Conservation (phyloP, 2,329 filamentous ascomycete species). For the Bretziella fagacearum region DNA sequence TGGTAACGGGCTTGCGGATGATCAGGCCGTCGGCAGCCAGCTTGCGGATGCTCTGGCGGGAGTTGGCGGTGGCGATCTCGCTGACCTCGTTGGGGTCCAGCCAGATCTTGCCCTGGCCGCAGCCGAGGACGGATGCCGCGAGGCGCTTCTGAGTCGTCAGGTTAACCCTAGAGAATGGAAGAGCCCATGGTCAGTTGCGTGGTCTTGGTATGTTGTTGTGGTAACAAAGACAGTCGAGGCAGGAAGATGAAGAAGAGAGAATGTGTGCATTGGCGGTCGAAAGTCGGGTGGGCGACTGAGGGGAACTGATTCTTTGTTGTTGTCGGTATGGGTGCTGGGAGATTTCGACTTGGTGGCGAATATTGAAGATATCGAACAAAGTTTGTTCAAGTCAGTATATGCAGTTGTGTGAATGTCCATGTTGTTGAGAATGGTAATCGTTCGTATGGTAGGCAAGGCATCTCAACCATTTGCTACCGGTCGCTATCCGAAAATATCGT, state of each 20-base stretch:
- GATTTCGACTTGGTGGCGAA: too few relatives aligned
- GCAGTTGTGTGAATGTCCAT: too few relatives aligned
- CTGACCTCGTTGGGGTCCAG: slow-evolving; percentile 98
- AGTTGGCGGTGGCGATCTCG: slow-evolving; percentile 99
- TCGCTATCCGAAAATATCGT: too few relatives aligned
- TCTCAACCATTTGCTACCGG: too few relatives aligned
- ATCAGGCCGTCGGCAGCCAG: slow-evolving; percentile 99
- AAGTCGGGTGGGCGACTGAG: too few relatives aligned
- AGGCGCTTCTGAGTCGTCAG: slow-evolving; percentile 99
- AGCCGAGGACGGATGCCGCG: slow-evolving; percentile 94
- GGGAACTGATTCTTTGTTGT: too few relatives aligned
- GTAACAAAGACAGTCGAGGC: neutral
- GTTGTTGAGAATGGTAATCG: neutral
- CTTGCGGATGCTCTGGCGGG: slow-evolving; percentile 98
- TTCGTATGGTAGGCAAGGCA: neutral
- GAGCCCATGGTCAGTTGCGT: slow-evolving; percentile 13
- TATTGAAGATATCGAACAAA: too few relatives aligned
- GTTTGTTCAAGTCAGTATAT: too few relatives aligned
- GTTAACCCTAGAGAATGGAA: slow-evolving; percentile 60
- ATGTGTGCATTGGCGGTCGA: neutral
- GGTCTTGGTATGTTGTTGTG: neutral
- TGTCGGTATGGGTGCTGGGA: too few relatives aligned
- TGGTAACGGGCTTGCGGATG: slow-evolving; percentile 99
- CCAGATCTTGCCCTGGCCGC: slow-evolving; percentile 99
- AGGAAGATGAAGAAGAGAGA: neutral